Base-by-base conservation (phyloP, 2,329 filamentous ascomycete species). In the Aspergillus glaucus region DNA sequence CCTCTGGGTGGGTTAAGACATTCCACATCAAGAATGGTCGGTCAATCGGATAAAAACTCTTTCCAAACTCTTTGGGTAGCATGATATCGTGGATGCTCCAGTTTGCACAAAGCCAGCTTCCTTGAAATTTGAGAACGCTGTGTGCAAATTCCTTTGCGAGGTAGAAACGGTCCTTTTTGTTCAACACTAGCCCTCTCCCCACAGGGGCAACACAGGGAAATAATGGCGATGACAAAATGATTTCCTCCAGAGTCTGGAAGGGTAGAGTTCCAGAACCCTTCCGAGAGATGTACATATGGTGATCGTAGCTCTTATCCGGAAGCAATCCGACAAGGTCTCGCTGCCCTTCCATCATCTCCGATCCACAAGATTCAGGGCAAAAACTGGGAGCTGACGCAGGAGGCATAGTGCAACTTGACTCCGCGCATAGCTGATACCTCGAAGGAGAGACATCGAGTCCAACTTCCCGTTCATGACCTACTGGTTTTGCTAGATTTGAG, bases 51-150 rank as follows among this genome's bases (percentile, higher is more conserved):
- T 15, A 15, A 15, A 15, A 15, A 15, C 15, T 15, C 15, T 15
- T 15, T 15, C 15, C 15, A 15, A 15, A 15, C 15, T 15, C 15
- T 15, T 15, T 24, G 5, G 42, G 24, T 15, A 58, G 58, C 12
- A 54, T 45, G 12, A 58, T 56, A 42, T 60, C 51, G 14, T 44
- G 45, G 6, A 46, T 40, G 1, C 43, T 24, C 55, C 56, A 60
- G 26, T 53, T 44, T 10, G 34, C 24, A 32, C 47, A 49, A 1
- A 60, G 51, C 55, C 56, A 60, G 42, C 44, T 60, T n/a, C 57
- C 55, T 32, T 59, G 51, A 14, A 57, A 51, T 19, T 53, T 49
- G 4, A 60, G 47, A 21, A 60, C 50, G 39, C 56, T 52, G 43
- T 45, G 51, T 12, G 56, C 53, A 37, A 60, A 52, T 4, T 49